Base-by-base conservation (phyloP, 2,329 filamentous ascomycete species). In the Botrytis cinerea region DNA sequence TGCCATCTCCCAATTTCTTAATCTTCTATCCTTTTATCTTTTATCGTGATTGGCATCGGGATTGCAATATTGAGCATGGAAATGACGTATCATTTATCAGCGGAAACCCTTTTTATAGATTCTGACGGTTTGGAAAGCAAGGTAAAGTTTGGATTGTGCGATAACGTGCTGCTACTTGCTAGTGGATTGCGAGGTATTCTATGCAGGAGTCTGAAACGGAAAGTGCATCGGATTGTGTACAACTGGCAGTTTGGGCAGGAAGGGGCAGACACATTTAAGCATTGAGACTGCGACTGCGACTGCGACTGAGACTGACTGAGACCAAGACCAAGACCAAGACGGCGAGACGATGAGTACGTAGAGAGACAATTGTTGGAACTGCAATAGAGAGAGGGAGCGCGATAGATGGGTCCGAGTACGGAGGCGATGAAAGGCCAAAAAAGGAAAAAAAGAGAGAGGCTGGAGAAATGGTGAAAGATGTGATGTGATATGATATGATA, bases 61-160 rank as follows among this genome's bases (percentile, higher is more conserved):
- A 67, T 51, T 35, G 63, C 45, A 46, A 68, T 51, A 38, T 54
- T 40, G 48, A 69, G 22, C 28, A 45, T 45, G n/a, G 14, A 70
- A 43, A 70, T 70, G 38, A 70, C 38, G 67, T 60, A 60, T 57
- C 16, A 28, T 38, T 38, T 38, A 38, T 22, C 32, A 10, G 14
- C 9, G 28, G 38, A 40, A 16, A n/a, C 62, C 40, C 18, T 63
- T 28, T 28, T 64, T 25, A 22, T 18, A 46, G 25, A 18, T 64
- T n/a, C 16, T 22, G 40, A 18, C 45, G 40, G 10, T 51, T 40
- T 28, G 16, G 28, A 70, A 32, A 54, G 22, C 18, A 20, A 20
- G 54, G 28, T 14, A 54, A 40, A 54, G 43, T 45, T 28, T 54
- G 25, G 9, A 51, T 51, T 38, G 48, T 51, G 63, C 32, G 20